Base-by-base conservation (phyloP, 176 grass and related monocot genomes). In the Lolium multiflorum region DNA sequence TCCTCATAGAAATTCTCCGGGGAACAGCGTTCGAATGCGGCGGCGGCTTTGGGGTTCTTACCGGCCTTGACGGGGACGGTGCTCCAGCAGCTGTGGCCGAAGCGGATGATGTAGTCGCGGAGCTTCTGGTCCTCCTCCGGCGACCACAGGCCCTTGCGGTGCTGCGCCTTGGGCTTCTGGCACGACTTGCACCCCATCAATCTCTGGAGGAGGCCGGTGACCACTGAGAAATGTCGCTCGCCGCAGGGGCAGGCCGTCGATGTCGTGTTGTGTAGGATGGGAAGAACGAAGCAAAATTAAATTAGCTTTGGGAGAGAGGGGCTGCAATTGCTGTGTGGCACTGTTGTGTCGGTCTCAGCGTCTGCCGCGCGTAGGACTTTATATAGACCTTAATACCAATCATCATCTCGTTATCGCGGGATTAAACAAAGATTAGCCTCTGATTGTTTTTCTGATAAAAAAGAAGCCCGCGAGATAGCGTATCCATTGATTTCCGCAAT, bases 71-170 rank as follows among this genome's bases (percentile, higher is more conserved):
- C 57, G 78, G 96, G 92, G 62, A 96, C 79, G 49, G 90, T 60
- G 84, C 93, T 98, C 96, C 96, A 98, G 86, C 92, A 92, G 52
- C 90, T 89, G 80, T 94, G 90, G 90, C 96, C 93, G 81, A 90
- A 77, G 84, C 87, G 87, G 68, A 98, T 13, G 89, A 98, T 94
- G 94, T 70, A 94, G 62, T 98, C 88, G 31, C 79, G 86, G 50
- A 98, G 92, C 55, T 87, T 91, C 73, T 94, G 88, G 87, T 98
- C 93, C 88, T 98, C 96, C 65, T 94, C 90, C 12, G 96, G 96
- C 75, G 96, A 98, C 96, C 96, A 98, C 73, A 98, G 91, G 18
- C 96, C 96, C 87, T 94, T 98, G 7, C 92, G 87, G 78, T 86
- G 88, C 25, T 80, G 88, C 56, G 71, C 82, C 91, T 96, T 98